These are phyloP conservation scores for Brassica cretica DNA, from an alignment of 345 rosid species.

Conservation along the genomic window DNA sequence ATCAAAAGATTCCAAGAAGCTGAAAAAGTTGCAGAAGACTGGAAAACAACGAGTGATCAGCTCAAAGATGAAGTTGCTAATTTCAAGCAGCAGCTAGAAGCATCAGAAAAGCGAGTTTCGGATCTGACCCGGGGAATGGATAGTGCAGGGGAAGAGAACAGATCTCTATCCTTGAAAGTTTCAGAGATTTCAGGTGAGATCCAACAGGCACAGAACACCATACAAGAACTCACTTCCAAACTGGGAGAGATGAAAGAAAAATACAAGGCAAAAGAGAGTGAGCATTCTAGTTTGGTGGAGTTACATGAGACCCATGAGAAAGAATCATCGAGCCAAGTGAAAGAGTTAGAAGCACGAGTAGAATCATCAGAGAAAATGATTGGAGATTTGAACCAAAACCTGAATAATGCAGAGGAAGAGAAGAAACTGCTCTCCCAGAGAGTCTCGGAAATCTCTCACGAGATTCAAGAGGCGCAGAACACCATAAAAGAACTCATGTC, in stretches of 20 bases:
- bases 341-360: conserved; percentile 32
- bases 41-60: conserved; percentile 43
- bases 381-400: conserved; percentile 46
- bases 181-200: conserved; percentile 54
- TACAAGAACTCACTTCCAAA: conserved; percentile 47
- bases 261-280: conserved; percentile 64
- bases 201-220: conserved; percentile 47
- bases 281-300: conserved; percentile 46
- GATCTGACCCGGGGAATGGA: conserved; percentile 46
- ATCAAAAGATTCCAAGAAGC: conserved; percentile 49
- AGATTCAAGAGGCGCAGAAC: conserved; percentile 52
- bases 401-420: conserved; percentile 52
- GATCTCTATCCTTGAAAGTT: conserved; percentile 53
- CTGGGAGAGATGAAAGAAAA: conserved; percentile 49
- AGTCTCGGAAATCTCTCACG: conserved; percentile 50
- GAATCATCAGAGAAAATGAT: conserved; percentile 59
- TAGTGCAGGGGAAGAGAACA: conserved; percentile 53
- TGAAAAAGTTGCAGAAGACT: conserved; percentile 48
- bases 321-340: conserved; percentile 45
- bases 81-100: conserved; percentile 55
- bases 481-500: conserved; percentile 42
- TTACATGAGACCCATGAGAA: conserved; percentile 50
- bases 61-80: conserved; percentile 48
- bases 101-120: conserved; percentile 51
- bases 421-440: conserved; percentile 50